Evolutionary conservation across 2,329 filamentous ascomycete genomes (phyloP).

Genomic region (Aureobasidium sp.): DNA sequence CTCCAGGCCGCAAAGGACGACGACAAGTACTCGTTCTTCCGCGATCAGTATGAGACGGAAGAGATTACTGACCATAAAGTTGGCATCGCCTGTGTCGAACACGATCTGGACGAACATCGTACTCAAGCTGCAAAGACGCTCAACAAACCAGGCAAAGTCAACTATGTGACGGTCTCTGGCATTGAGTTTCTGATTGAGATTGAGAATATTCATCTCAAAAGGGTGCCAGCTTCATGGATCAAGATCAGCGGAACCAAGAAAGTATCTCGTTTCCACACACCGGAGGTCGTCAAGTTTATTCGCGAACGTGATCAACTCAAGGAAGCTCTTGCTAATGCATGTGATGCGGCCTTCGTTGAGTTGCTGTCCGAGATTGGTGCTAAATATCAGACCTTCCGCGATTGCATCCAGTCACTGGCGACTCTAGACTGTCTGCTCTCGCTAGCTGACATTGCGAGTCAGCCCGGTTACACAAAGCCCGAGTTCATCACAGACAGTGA

Average conservation of each 20-base stretch:
- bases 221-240: constrained; percentile 86
- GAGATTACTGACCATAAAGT: constrained; percentile 83
- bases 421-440: constrained; percentile 86
- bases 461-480: constrained; percentile 83
- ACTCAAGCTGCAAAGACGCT: constrained; percentile 63
- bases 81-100: constrained; percentile 87
- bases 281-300: constrained; percentile 75
- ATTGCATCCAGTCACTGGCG: constrained; percentile 78
- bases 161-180: constrained; percentile 77
- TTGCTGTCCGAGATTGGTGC: constrained; percentile 67
- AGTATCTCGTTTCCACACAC: constrained; percentile 86
- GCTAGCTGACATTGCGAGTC: constrained; percentile 71
- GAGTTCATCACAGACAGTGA: constrained; percentile 46
- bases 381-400: constrained; percentile 85
- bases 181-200: constrained; percentile 96
- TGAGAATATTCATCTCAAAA: constrained; percentile 71
- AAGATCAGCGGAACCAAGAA: constrained; percentile 96
- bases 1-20: constrained; percentile 72
- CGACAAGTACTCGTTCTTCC: constrained; percentile 93
- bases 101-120: constrained; percentile 75
- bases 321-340: constrained; percentile 84
- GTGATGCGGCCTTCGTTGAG: constrained; percentile 69
- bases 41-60: constrained; percentile 79
- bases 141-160: constrained; percentile 57
- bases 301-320: constrained; percentile 90